A percentile compares a stretch with the other conserved stretches of the same genome.
Evolutionary conservation across 2,329 filamentous ascomycete genomes (phyloP).

Genomic region (Dactylonectria estremocensis): DNA sequence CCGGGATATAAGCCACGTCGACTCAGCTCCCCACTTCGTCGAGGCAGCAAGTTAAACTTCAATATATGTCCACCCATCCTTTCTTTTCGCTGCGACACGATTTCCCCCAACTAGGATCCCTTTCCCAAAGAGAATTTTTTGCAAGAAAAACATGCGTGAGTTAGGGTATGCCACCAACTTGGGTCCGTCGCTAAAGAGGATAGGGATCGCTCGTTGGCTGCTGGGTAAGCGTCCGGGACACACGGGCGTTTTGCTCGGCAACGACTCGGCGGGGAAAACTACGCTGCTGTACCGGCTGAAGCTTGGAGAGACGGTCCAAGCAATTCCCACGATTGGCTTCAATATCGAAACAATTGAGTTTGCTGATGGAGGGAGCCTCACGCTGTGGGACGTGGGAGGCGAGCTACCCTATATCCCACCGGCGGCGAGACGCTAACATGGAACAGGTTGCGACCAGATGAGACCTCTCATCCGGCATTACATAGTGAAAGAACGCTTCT

Average conservation of each 20-base stretch:
- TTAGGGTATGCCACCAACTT: neutral
- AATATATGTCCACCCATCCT: slow-evolving; percentile 22
- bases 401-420: neutral
- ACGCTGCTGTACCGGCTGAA: slow-evolving; percentile 86
- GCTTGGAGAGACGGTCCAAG: slow-evolving; percentile 92
- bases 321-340: slow-evolving; percentile 95
- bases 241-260: slow-evolving; percentile 42
- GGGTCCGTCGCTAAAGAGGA: slow-evolving; percentile 2
- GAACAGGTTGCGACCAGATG: slow-evolving; percentile 48
- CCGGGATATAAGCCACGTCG: slow-evolving; percentile 37
- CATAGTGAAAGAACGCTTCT: slow-evolving; percentile 42
- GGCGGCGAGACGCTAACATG: neutral
- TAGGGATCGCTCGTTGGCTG: slow-evolving; percentile 45
- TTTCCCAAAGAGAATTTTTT: neutral
- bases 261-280: slow-evolving; percentile 74
- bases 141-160: slow-evolving; percentile 39
- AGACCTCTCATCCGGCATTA: slow-evolving; percentile 48
- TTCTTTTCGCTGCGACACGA: neutral
- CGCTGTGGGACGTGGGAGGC: slow-evolving; percentile 52
- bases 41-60: slow-evolving; percentile 42
- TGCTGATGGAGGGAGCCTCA: slow-evolving; percentile 38
- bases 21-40: slow-evolving; percentile 39
- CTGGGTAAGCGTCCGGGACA: slow-evolving; percentile 38
- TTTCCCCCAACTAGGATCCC: neutral
- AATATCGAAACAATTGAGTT: slow-evolving; percentile 84